These are phyloP conservation scores for Botrytis paeoniae DNA, from an alignment of 2,329 filamentous ascomycete genomes.

Conservation along the genomic window DNA sequence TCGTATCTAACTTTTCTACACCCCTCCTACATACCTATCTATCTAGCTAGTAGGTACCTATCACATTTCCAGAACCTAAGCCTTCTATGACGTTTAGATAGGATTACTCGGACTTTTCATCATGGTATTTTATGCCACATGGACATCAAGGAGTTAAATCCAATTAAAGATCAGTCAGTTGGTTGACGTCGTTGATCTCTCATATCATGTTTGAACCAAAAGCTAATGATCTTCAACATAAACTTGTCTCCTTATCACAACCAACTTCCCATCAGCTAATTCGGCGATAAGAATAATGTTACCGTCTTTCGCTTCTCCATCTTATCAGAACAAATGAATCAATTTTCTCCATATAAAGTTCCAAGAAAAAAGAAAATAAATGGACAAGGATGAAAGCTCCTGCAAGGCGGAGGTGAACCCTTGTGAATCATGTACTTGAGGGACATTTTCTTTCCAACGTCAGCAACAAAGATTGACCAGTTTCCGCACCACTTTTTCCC, in stretches of 20 bases:
- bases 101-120: too few relatives aligned
- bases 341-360: background rate
- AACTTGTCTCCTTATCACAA: background rate
- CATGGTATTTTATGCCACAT: too few relatives aligned
- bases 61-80: too few relatives aligned
- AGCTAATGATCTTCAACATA: too few relatives aligned
- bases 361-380: background rate
- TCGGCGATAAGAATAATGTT: background rate
- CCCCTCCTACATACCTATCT: too few relatives aligned
- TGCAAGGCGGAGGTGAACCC: background rate
- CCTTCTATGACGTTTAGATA: background rate
- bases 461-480: background rate
- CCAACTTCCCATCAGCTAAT: background rate
- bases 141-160: too few relatives aligned
- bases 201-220: too few relatives aligned
- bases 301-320: background rate
- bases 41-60: too few relatives aligned
- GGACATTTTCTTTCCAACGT: conserved; percentile 1
- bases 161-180: too few relatives aligned
- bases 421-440: conserved; percentile 6
- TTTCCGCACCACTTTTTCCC: background rate
- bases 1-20: background rate
- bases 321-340: background rate
- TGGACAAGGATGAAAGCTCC: conserved; percentile 10
- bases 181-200: too few relatives aligned